phyloP scores from a whole-genome alignment of 1,139 yeast species.

The Magnusiomyces suaveolens region DNA sequence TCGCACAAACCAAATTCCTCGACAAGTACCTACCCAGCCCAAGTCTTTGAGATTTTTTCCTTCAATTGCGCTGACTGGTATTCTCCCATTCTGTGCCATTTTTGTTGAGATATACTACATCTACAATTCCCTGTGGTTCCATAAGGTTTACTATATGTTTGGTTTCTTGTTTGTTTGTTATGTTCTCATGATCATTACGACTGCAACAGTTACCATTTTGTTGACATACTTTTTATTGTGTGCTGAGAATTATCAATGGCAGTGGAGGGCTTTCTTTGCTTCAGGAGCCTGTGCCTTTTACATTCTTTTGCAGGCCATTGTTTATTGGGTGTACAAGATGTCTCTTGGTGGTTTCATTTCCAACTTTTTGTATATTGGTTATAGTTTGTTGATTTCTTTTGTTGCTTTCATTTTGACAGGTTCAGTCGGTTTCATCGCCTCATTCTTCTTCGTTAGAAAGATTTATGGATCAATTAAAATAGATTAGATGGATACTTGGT shows the following conservation, averaged over 20 bases:
- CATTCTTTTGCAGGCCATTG: constrained; percentile 72
- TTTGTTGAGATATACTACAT: constrained; percentile 89
- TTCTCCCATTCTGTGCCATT: constrained; percentile 90
- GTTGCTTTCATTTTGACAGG: constrained; percentile 80
- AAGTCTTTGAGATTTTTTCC: constrained; percentile 66
- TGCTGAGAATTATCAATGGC: constrained; percentile 93
- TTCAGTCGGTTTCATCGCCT: constrained; percentile 71
- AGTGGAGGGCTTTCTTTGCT: constrained; percentile 82
- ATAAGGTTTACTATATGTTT: constrained; percentile 91
- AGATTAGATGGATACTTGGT: constrained; percentile 37
- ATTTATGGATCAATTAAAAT: constrained; percentile 82
- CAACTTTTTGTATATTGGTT: constrained; percentile 70
- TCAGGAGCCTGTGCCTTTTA: constrained; percentile 88
- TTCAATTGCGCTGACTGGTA: constrained; percentile 67
- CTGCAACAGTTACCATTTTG: constrained; percentile 69
- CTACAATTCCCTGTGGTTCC: constrained; percentile 87
- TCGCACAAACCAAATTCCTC: constrained; percentile 79
- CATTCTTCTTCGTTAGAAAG: constrained; percentile 63
- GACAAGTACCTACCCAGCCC: constrained; percentile 90
- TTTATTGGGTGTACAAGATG: constrained; percentile 40
- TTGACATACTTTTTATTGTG: constrained; percentile 80
- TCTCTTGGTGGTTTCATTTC: constrained; percentile 72
- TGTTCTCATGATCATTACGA: constrained; percentile 68
- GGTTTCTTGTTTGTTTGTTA: constrained; percentile 90
- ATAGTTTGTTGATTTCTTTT: constrained; percentile 61